These are phyloP conservation scores for Raddia guianensis DNA, from an alignment of 176 grass and related monocot species.

Conservation along the genomic window DNA sequence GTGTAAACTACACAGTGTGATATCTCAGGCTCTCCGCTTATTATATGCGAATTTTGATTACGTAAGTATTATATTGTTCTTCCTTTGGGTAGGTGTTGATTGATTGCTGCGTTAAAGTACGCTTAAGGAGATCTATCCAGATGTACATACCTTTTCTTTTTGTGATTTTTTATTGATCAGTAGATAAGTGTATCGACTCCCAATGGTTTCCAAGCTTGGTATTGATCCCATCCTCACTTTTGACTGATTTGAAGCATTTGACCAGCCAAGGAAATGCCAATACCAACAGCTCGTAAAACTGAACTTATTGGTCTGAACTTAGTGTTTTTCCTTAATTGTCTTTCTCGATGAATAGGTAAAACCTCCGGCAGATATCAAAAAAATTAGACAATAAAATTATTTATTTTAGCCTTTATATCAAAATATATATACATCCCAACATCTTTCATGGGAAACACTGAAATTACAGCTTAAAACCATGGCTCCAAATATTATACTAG, in stretches of 20 bases:
- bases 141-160: conserved; percentile 43
- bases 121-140: conserved; percentile 22
- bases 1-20: not conserved
- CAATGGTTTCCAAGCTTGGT: conserved; percentile 6
- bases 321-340: too few relatives aligned
- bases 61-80: not conserved
- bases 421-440: too few relatives aligned
- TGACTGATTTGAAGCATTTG: conserved; percentile 39
- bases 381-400: too few relatives aligned
- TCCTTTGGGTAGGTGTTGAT: conserved; percentile 38
- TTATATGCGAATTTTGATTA: conserved; percentile 4
- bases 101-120: conserved; percentile 30
- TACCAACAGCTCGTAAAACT: conserved; percentile 13
- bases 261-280: conserved; percentile 10
- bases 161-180: conserved; percentile 21
- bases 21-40: not conserved
- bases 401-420: too few relatives aligned
- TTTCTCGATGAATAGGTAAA: too few relatives aligned
- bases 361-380: too few relatives aligned
- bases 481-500: too few relatives aligned
- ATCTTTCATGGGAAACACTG: too few relatives aligned
- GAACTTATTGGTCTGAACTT: too few relatives aligned
- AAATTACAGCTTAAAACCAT: too few relatives aligned
- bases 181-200: conserved; percentile 37
- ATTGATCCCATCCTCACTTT: conserved; percentile 7